These are phyloP conservation scores for Salix exigua DNA, from an alignment of 345 rosid genomes.

Conservation along the genomic window DNA sequence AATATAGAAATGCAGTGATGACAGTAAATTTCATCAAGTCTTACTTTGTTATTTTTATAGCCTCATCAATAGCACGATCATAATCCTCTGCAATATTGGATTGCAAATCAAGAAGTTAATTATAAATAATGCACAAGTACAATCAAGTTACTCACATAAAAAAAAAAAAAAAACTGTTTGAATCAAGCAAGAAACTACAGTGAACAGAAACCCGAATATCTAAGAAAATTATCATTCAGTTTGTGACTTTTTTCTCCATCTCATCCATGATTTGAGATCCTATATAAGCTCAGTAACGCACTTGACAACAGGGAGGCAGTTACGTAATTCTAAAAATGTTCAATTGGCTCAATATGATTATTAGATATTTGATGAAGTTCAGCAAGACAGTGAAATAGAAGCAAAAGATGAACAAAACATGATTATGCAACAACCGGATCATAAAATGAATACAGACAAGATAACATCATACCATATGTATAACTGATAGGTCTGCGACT, in stretches of 20 bases:
- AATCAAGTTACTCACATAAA: not conserved
- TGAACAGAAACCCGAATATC: not conserved
- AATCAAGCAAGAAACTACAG: not conserved
- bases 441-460: conserved; percentile 6
- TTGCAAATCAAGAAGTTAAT: conserved; percentile 8
- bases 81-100: conserved; percentile 53
- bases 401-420: not conserved
- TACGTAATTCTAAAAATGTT: not conserved
- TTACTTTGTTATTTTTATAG: conserved; percentile 60
- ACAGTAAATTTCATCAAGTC: conserved; percentile 13
- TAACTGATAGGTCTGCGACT: conserved; percentile 52
- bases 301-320: not conserved
- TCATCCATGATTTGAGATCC: not conserved
- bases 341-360: not conserved
- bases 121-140: not conserved
- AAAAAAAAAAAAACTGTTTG: not conserved
- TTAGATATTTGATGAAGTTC: not conserved
- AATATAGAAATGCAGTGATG: not conserved
- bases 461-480: conserved; percentile 58
- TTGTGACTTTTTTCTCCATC: not conserved
- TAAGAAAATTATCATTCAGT: not conserved
- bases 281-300: not conserved
- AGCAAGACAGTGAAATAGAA: not conserved
- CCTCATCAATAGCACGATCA: conserved; percentile 70
- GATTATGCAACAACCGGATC: not conserved